Percentiles rank a stretch among this genome's conserved stretches.
phyloP scores from a whole-genome alignment of 371 early-diverging fungal genomes.

The Dinochytrium kinnereticum region DNA sequence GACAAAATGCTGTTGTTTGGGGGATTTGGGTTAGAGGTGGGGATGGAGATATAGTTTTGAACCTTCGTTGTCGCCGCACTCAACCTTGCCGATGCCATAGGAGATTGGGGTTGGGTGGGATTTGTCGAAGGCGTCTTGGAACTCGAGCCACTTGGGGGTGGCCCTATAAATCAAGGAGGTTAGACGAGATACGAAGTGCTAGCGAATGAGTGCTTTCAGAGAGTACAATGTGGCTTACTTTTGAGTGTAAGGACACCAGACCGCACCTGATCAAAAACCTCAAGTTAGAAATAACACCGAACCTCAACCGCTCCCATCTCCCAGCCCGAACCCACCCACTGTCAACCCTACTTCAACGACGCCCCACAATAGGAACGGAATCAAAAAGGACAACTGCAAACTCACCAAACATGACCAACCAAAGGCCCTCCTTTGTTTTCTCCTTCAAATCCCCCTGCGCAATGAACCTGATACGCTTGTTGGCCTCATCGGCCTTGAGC shows the following conservation, averaged over 20 bases:
- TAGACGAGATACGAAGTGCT: neutral
- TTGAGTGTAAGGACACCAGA: conserved; percentile 8
- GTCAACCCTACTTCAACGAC: neutral
- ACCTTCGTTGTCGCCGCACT: conserved; percentile 12
- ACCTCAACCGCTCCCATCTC: too few species aligned
- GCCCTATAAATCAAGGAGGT: neutral
- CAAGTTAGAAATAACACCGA: too few species aligned
- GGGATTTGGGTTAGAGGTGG: too few species aligned
- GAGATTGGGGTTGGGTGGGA: neutral
- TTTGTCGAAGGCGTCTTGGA: conserved; percentile 7
- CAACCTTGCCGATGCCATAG: conserved; percentile 1
- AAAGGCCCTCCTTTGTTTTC: neutral
- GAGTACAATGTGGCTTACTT: neutral
- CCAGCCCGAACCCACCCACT: neutral
- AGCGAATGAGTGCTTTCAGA: too few species aligned
- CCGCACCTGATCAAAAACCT: neutral
- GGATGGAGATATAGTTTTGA: neutral
- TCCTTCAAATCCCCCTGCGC: neutral
- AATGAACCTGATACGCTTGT: neutral
- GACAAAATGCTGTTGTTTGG: too few species aligned
- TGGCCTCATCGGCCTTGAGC: conserved; percentile 7
- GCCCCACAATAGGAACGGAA: too few species aligned
- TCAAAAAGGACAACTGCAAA: neutral
- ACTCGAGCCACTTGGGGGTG: conserved; percentile 13
- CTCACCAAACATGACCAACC: conserved; percentile 18